Evolutionary conservation across 1,284 basidiomycete species (phyloP).

Genomic region (Heterobasidion irregulare): DNA sequence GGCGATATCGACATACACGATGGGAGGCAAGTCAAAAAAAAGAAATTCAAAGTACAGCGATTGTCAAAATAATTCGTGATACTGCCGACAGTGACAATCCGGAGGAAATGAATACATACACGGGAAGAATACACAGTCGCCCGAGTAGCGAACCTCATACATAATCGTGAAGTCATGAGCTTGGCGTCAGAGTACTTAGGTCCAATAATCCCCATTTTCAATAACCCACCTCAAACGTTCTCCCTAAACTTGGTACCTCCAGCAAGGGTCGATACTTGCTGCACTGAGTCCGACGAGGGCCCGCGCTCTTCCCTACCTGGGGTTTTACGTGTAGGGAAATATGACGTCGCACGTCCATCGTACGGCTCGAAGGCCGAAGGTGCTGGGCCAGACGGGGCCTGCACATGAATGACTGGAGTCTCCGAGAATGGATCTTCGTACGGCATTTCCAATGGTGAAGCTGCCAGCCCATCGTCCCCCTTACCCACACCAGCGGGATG

Average conservation of each 20-base stretch:
- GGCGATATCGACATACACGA: no score
- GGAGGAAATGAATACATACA: no score
- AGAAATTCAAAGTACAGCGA: no score
- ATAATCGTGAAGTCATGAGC: no score
- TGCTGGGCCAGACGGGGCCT: background rate
- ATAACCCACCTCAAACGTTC: background rate
- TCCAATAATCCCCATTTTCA: no score
- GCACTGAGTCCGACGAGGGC: slow-evolving; percentile 3
- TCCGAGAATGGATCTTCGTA: background rate
- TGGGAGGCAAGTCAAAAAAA: no score
- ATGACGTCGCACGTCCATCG: background rate
- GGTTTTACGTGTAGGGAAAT: background rate
- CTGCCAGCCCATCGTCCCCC: background rate
- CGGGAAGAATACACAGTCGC: no score
- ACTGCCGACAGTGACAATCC: no score
- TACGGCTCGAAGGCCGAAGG: background rate
- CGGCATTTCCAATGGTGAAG: background rate
- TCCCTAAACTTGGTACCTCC: slow-evolving; percentile 11
- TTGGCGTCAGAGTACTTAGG: no score
- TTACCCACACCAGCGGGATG: background rate
- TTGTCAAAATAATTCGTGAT: no score
- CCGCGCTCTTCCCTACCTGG: background rate
- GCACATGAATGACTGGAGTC: background rate
- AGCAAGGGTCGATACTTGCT: slow-evolving; percentile 8
- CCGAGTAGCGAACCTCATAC: no score